Percentiles rank a stretch among this genome's conserved stretches.
phyloP scores from a whole-genome alignment of 345 rosid genomes.

The Gossypium mustelinum region DNA sequence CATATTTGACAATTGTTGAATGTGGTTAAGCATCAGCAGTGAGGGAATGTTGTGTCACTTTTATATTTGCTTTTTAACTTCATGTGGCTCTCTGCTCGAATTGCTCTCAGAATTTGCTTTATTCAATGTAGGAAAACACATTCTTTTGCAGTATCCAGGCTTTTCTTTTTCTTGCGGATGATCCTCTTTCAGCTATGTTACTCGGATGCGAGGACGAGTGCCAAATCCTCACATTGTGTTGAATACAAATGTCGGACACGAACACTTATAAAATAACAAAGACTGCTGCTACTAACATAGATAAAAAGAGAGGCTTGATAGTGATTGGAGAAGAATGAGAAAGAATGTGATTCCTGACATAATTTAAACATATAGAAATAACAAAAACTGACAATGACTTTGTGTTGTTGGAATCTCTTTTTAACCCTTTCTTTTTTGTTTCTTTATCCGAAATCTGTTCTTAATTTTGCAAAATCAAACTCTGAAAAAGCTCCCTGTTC shows the following conservation, averaged over 20 bases:
- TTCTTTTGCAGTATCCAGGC: conserved; percentile 15
- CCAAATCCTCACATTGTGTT: neutral
- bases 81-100: neutral
- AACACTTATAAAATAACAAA: neutral
- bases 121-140: neutral
- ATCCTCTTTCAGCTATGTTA: neutral
- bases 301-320: neutral
- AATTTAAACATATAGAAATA: conserved; percentile 1
- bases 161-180: neutral
- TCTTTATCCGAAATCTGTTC: neutral
- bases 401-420: neutral
- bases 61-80: neutral
- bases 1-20: too few species aligned
- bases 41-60: conserved; percentile 3
- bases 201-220: too few species aligned
- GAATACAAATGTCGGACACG: neutral
- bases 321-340: conserved; percentile 13
- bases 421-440: too few species aligned
- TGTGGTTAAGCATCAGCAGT: neutral
- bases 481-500: neutral
- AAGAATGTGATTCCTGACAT: conserved; percentile 8
- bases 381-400: neutral
- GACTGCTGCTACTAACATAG: too few species aligned
- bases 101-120: neutral
- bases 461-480: neutral